Conservation (phyloP, 495 filamentous ascomycete species). For the Annulohypoxylon nitens region DNA sequence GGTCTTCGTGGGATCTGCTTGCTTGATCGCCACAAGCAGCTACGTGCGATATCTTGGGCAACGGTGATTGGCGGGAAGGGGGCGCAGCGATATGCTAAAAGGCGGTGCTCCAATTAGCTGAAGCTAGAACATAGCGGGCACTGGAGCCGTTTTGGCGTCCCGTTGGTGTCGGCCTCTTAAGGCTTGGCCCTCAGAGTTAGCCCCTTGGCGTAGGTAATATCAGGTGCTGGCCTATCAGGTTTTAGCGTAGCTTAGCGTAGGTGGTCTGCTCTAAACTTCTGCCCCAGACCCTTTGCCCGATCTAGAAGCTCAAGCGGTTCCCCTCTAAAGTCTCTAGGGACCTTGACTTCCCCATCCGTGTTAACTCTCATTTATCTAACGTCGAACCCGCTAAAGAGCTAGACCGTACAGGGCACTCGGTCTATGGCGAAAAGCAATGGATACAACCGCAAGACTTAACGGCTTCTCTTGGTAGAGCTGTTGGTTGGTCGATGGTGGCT, state of each 20-base stretch:
- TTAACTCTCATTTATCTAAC: constrained; percentile 5
- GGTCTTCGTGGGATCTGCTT: not conserved
- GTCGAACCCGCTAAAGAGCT: not conserved
- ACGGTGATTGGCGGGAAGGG: constrained; percentile 37
- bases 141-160: constrained; percentile 18
- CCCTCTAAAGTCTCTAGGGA: not conserved
- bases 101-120: constrained; percentile 25
- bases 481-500: constrained; percentile 32
- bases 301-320: constrained; percentile 29
- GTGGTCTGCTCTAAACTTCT: not conserved
- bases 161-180: constrained; percentile 24
- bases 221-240: constrained; percentile 30
- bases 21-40: constrained; percentile 23
- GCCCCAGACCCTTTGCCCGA: constrained; percentile 29
- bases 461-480: constrained; percentile 18
- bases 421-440: not conserved
- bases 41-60: constrained; percentile 28
- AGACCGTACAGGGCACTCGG: constrained; percentile 20
- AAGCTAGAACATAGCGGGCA: not conserved
- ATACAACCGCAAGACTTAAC: constrained; percentile 22
- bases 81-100: constrained; percentile 18
- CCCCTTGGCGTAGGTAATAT: constrained; percentile 38
- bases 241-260: not conserved
- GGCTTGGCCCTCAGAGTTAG: constrained; percentile 20
- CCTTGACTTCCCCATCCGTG: constrained; percentile 30